Percentiles rank a stretch among this genome's conserved stretches.
These are phyloP conservation scores for Suhomyces terraborum DNA, from an alignment of 1,139 yeast species.

Conservation along the genomic window DNA sequence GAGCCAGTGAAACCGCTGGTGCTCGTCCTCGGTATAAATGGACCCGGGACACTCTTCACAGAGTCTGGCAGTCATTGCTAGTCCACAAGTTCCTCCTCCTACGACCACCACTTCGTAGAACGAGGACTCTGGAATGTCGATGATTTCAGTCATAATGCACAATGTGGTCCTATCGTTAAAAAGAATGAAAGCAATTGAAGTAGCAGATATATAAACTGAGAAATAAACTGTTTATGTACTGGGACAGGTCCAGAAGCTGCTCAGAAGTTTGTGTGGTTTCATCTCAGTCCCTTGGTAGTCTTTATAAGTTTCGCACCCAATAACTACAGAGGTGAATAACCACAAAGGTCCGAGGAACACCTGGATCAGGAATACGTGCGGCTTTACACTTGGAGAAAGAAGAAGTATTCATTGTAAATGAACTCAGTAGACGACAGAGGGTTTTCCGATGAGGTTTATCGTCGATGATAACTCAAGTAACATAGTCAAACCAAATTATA, in stretches of 20 bases:
- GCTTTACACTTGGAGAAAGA: too few species aligned
- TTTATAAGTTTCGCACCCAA: conserved; percentile 14
- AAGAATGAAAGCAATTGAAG: background rate
- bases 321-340: conserved; percentile 15
- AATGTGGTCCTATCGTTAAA: too few species aligned
- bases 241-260: background rate
- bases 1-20: conserved; percentile 46
- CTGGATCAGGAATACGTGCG: too few species aligned
- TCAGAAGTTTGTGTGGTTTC: background rate
- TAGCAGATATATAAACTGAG: too few species aligned
- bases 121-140: conserved; percentile 21
- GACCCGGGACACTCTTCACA: conserved; percentile 44
- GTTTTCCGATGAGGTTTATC: too few species aligned
- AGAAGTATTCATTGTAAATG: too few species aligned
- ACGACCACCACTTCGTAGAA: conserved; percentile 37
- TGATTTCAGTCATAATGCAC: conserved; percentile 5
- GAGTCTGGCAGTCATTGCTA: conserved; percentile 38
- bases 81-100: conserved; percentile 47
- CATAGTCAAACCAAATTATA: too few species aligned
- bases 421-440: too few species aligned
- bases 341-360: conserved; percentile 10
- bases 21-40: conserved; percentile 45
- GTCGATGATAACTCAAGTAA: too few species aligned
- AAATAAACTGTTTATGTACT: background rate
- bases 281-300: background rate